Base-by-base conservation (phyloP, 768 basidiomycete species). In the Suillus subaureus region DNA sequence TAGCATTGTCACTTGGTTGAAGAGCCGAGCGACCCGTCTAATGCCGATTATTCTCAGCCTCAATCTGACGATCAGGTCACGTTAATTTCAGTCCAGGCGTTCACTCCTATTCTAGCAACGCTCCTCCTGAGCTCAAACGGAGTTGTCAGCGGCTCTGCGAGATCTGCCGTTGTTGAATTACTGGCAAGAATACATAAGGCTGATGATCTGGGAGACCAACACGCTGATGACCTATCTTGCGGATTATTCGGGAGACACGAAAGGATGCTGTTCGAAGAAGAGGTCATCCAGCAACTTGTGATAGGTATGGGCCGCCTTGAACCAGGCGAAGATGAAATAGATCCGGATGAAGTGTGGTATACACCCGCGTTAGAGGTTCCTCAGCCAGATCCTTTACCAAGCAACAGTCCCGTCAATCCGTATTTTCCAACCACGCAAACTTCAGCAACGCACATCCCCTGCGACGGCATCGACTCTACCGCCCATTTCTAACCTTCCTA, bases 71-170 rank as follows among this genome's bases (percentile, higher is more conserved):
- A 70, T 40, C 67, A 76, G 42, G 67, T 69, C 35, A 85, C 77
- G 70, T 79, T 74, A 55, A 88, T 99, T 54, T 86, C 89, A 45
- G 92, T 93, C 3, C 90, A 92, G 71, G 87, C 91, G 6, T 99
- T 99, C 77, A 97, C 95, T 2, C 93, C 94, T 15, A 90, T 97
- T 58, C 84, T 99, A 37, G 96, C 93, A 51, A 92, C 92, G 0
- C 81, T 99, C 35, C 84, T 99, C 16, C 87, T 98, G 54, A 94
- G 90, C 73, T 84, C 89, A 33, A 94, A 93, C 70, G 82, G 85
- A 57, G 78, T 84, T 58, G 89, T 97, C 40, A 89, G 90, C 57
- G 88, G 88, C 35, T 83, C 87, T 4, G 87, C 94, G 23, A 86
- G 94, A 67, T 82, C 84, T 60, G 88, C 91, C 3, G 84, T 97